These are phyloP conservation scores for Begonia peltatifolia DNA, from an alignment of 306 rosid genomes.

Conservation along the genomic window DNA sequence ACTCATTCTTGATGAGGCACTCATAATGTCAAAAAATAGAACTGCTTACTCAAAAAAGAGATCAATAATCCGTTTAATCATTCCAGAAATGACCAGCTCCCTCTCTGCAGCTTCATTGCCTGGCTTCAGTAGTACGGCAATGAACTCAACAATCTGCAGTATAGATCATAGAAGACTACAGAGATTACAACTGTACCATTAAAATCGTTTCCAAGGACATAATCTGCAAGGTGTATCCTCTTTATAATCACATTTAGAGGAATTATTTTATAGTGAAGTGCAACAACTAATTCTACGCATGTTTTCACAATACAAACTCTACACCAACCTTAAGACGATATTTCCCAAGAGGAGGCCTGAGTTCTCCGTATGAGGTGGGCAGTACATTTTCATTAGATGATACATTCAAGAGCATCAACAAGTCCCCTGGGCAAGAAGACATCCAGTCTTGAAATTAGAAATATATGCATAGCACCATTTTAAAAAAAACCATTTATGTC, in stretches of 20 bases:
- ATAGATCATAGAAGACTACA: constrained; percentile 6
- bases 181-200: too few species aligned
- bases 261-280: too few species aligned
- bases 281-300: neutral
- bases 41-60: constrained; percentile 88
- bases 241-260: too few species aligned
- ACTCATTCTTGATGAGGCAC: neutral
- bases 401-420: constrained; percentile 65
- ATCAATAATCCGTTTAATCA: constrained; percentile 70
- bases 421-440: constrained; percentile 46
- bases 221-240: too few species aligned
- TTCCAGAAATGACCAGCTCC: constrained; percentile 76
- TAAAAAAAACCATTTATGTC: too few species aligned
- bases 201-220: too few species aligned
- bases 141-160: constrained; percentile 81
- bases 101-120: constrained; percentile 73
- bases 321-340: constrained; percentile 80
- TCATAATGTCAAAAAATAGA: constrained; percentile 1
- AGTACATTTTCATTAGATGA: constrained; percentile 58
- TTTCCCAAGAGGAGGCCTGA: constrained; percentile 98
- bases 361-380: constrained; percentile 92
- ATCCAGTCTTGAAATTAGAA: too few species aligned
- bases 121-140: constrained; percentile 75
- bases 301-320: neutral
- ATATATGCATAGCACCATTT: too few species aligned